Evolutionary conservation across 2,329 filamentous ascomycete species (phyloP), one percentile per base, ranked within the genome.

Genomic region (Mycosphaerella arachidis): DNA sequence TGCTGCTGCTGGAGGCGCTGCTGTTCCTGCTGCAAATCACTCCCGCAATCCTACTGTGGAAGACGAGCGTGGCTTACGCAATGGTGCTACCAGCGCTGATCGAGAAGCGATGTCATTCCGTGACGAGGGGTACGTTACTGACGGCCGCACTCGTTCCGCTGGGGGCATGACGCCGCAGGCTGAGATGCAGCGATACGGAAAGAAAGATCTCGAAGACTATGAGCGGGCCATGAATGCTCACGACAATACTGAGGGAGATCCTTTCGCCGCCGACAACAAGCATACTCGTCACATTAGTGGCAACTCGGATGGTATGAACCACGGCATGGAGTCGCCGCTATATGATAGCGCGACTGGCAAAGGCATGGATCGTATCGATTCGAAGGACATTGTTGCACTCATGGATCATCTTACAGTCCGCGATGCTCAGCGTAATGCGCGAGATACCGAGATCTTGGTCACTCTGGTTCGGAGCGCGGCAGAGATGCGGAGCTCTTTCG

Each of bases 381-480:
- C 92, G 50, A 94, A 95, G 77, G 94, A 99, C 71, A 95, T 99
- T 68, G 89, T 99, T 64, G 91, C 93, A 27, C 79, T 99, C 62
- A 99, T 99, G 94, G 93, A 99, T 72, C 94, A 99, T 75, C 86
- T 99, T 63, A 97, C 95, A 73, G 94, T 97, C 64, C 89, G 94
- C 37, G 94, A 99, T 77, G 94, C 93, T 45, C 93, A 97, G 77
- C 88, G 94, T 61, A 97, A 94, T 75, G 94, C 94, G 50, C 86
- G 94, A 48, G 94, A 99, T 70, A 97, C 94, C 0, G 94, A 99
- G 75, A 97, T 99, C 57, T 81, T 99, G 18, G 91, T 97, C 51
- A 93, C 94, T 0, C 84, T 99, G 33, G 94, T 99, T 62, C 88
- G 93, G 61, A 92, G 92, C 57, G 93, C 94, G 4, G 88, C 94